Base-by-base conservation (phyloP, 257 asterid species). In the Rauvolfia tetraphylla region DNA sequence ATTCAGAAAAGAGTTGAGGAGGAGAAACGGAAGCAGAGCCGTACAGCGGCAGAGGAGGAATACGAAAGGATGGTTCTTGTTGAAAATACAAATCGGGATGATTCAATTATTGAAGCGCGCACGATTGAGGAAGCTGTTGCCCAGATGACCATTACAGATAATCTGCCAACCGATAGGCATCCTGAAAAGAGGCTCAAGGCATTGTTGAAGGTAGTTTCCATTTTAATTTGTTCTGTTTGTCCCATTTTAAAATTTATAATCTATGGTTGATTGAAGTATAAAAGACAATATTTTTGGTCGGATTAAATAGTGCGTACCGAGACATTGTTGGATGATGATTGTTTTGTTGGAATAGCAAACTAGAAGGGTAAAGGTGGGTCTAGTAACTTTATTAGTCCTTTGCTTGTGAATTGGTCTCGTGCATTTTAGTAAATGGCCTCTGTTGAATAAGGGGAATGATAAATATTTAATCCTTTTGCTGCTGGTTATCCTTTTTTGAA, bases 161-260 rank as follows among this genome's bases (percentile, higher is more conserved):
- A 38, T 79, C 82, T 91, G 80, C 92, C 96, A 1, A 87, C 86
- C n/a, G 99, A 93, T 75, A 92, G 79, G 86, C 98, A 95, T 85
- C 98, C 97, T 0, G 98, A 95, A 86, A 95, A 83, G 91, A 89
- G 98, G 84, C 96, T 93, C 29, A 95, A 90, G 85, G 99, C 99
- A 8, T 78, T 96, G 34, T 95, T 92, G 79, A 95, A 92, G 98
- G 97, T 93, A 51, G 38, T 41, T 56, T 72, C 27, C 13, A 6
- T 36, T 31, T 33, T 11, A 17, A 12, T 9, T 22, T 8, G 20
- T 12, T 8, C 3, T 18, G 48, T 42, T 42, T 53, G 27, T 7
- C 17, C n/a, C 20, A 27, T 12, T 61, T 29, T 68, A 3, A 38
- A 27, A 20, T 41, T 22, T 2, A 39, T 68, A 1, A 8, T 41